A percentile compares a stretch with the other conserved stretches of the same genome.
These are phyloP conservation scores for Xylariaceae sp. DNA, from an alignment of 2,329 filamentous ascomycete species.

Conservation along the genomic window DNA sequence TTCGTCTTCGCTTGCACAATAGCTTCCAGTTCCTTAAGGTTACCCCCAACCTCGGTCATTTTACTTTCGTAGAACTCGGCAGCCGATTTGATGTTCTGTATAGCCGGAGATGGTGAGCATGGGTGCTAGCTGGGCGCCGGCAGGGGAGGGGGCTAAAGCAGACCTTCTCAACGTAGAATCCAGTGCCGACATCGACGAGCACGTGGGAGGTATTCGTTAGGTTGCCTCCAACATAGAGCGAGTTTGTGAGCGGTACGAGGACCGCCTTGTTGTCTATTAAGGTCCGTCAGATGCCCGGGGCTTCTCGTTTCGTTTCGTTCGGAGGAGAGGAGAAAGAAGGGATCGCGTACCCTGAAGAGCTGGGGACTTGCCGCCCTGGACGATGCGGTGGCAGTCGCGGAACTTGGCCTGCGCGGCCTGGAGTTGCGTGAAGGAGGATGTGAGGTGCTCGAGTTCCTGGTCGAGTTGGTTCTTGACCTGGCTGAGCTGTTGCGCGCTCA, in stretches of 20 bases:
- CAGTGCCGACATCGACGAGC: slow-evolving; percentile 33
- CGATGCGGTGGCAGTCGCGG: slow-evolving; percentile 77
- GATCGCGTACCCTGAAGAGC: slow-evolving; percentile 26
- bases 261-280: slow-evolving; percentile 49
- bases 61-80: slow-evolving; percentile 54
- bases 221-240: slow-evolving; percentile 84
- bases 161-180: slow-evolving; percentile 68
- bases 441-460: slow-evolving; percentile 92
- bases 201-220: slow-evolving; percentile 71
- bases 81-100: slow-evolving; percentile 48
- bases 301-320: neutral
- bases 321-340: neutral
- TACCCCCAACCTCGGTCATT: slow-evolving; percentile 47
- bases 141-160: neutral
- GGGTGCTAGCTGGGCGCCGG: too few species aligned
- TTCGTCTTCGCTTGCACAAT: slow-evolving; percentile 68
- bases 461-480: slow-evolving; percentile 95
- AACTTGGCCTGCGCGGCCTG: slow-evolving; percentile 89
- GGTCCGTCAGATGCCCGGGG: slow-evolving; percentile 2
- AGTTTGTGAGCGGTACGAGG: slow-evolving; percentile 90
- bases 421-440: slow-evolving; percentile 81
- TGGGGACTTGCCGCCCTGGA: slow-evolving; percentile 52
- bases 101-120: slow-evolving; percentile 11
- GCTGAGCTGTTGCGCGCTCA: slow-evolving; percentile 79
- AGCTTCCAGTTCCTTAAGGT: slow-evolving; percentile 51